Conservation (phyloP, 2,329 filamentous ascomycete genomes). For the Zymoseptoria brevis region DNA sequence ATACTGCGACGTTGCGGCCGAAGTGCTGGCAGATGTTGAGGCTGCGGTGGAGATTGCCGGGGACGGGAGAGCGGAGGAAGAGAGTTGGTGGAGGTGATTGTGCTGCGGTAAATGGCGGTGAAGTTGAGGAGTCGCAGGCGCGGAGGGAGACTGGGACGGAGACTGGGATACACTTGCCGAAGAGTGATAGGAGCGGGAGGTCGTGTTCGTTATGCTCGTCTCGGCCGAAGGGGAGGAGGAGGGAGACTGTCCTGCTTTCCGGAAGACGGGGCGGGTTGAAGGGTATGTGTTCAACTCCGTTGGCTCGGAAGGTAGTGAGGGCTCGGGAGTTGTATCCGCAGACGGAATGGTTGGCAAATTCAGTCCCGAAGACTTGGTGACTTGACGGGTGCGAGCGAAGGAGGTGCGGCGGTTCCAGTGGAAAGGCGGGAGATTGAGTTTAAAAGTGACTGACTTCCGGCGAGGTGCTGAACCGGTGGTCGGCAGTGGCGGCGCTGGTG, state of each 20-base stretch:
- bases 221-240: neutral
- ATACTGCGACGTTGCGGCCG: neutral
- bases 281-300: neutral
- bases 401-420: constrained; percentile 7
- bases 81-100: neutral
- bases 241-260: neutral
- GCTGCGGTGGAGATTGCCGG: neutral
- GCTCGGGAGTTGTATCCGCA: neutral
- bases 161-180: neutral
- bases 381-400: neutral
- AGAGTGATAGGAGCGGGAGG: neutral
- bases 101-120: neutral
- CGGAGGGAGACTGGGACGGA: neutral
- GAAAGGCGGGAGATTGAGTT: neutral
- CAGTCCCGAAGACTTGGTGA: too few relatives aligned
- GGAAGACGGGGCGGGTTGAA: neutral
- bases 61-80: neutral
- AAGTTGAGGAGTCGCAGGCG: neutral
- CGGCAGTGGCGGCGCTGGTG: too few relatives aligned
- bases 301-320: neutral
- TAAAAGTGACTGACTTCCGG: neutral
- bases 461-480: neutral
- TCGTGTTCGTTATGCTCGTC: neutral
- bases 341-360: neutral
- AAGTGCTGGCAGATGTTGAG: neutral